These are phyloP conservation scores for Canariomyces notabilis DNA, from an alignment of 2,329 filamentous ascomycete species.

Conservation along the genomic window DNA sequence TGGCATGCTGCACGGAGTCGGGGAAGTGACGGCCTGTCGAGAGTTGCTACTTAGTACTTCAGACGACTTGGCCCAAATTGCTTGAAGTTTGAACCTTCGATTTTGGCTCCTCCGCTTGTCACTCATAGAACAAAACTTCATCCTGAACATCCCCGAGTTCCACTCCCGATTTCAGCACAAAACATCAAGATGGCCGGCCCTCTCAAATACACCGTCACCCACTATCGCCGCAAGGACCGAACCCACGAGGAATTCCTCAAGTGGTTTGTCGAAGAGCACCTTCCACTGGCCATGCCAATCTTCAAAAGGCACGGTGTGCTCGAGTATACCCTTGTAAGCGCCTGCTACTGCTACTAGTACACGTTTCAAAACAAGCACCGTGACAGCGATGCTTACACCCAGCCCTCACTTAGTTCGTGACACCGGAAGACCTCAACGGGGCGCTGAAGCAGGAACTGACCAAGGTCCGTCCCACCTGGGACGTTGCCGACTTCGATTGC, in stretches of 20 bases:
- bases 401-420: not conserved
- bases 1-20: too few relatives aligned
- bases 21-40: too few relatives aligned
- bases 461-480: slow-evolving; percentile 1
- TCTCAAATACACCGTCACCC: slow-evolving; percentile 3
- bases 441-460: not conserved
- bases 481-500: slow-evolving; percentile 5
- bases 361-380: not conserved
- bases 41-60: too few relatives aligned
- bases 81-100: too few relatives aligned
- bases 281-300: not conserved
- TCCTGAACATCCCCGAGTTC: too few relatives aligned
- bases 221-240: slow-evolving; percentile 1
- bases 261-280: slow-evolving; percentile 3
- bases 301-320: slow-evolving; percentile 5
- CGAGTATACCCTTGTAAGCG: slow-evolving; percentile 3
- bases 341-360: not conserved
- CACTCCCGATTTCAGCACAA: too few relatives aligned
- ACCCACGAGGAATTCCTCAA: slow-evolving; percentile 4
- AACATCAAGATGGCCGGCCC: not conserved
- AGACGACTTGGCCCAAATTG: too few relatives aligned
- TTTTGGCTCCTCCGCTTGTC: too few relatives aligned
- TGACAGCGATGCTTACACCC: not conserved
- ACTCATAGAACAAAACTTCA: too few relatives aligned
- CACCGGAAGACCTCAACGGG: not conserved